phyloP scores from a whole-genome alignment of 495 filamentous ascomycete genomes.

The Melanomma pulvis-pyrius region DNA sequence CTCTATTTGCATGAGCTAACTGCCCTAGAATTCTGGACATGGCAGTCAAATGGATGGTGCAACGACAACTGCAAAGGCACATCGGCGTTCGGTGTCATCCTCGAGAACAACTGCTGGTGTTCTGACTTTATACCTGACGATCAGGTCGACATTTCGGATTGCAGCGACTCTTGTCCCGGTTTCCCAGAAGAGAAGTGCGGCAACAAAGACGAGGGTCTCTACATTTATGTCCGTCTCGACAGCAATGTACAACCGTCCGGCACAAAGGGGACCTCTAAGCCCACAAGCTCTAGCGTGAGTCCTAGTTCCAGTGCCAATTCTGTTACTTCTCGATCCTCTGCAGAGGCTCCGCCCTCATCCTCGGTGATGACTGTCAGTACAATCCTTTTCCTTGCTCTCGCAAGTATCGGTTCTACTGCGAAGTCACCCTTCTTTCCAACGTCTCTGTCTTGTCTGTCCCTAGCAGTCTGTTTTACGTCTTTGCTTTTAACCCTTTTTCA shows the following conservation, averaged over 20 bases:
- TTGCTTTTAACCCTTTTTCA: not conserved
- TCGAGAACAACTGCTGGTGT: slow-evolving; percentile 72
- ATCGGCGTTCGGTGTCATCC: slow-evolving; percentile 71
- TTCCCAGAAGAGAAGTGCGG: slow-evolving; percentile 69
- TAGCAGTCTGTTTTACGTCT: not conserved
- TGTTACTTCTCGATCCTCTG: slow-evolving; percentile 7
- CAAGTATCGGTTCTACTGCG: slow-evolving; percentile 5
- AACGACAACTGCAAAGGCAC: slow-evolving; percentile 52
- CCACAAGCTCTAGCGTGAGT: slow-evolving; percentile 27
- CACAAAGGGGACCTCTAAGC: slow-evolving; percentile 43
- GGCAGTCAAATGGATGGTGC: slow-evolving; percentile 70
- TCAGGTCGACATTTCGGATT: slow-evolving; percentile 51
- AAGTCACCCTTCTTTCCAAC: not conserved
- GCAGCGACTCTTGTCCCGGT: slow-evolving; percentile 65
- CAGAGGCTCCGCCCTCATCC: slow-evolving; percentile 8
- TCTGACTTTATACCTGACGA: slow-evolving; percentile 65
- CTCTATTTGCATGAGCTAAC: not conserved
- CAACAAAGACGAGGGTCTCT: slow-evolving; percentile 55
- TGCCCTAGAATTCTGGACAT: slow-evolving; percentile 55
- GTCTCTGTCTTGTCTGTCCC: not conserved
- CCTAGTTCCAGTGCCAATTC: slow-evolving; percentile 5
- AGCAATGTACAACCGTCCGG: slow-evolving; percentile 50
- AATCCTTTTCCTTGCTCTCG: slow-evolving; percentile 8
- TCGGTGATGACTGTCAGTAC: slow-evolving; percentile 10
- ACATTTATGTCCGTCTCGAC: slow-evolving; percentile 60